Base-by-base conservation (phyloP, 768 basidiomycete species). In the Mycena galopus region DNA sequence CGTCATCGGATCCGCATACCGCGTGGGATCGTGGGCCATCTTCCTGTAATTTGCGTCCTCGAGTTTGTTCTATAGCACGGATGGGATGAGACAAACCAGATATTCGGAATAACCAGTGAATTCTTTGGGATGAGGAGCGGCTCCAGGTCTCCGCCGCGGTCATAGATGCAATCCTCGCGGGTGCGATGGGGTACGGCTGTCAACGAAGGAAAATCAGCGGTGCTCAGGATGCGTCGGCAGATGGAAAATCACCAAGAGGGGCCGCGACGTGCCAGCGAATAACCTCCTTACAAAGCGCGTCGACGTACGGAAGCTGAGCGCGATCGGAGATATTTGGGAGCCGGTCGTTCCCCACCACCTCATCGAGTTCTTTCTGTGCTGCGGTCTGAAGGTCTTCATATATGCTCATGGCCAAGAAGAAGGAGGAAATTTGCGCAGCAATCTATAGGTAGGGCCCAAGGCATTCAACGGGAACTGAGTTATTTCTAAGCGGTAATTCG, bases 311-410 rank as follows among this genome's bases (percentile, higher is more conserved):
- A 11, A 81, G 73, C 3, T 71, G 51, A 0, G 68, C 30, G 6
- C 73, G 64, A 65, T 82, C 81, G 1, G 61, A 74, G 23, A 80
- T 72, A 2, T 70, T 58, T 14, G 81, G 81, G 6, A 80, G 75
- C 8, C 78, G 42, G 19, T 77, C 75, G 14, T 8, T 51, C 1
- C 81, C 80, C 2, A 80, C 67, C 6, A 81, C 75, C 2, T 37
- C n/a, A 59, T 82, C 80, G 4, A 82, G 71, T 58, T 83, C 79
- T 25, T 55, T 63, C 50, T 83, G 81, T 5, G 79, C 79, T 35
- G 68, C 65, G 7, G 30, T 47, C 47, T 78, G 76, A 0, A 78
- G 73, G 0, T 78, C 73, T 2, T 80, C 79, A 62, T 77, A 73
- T 9, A 81, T 66, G 4, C 75, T 70, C 80, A 82, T 82, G 4